A percentile compares a stretch with the other conserved stretches of the same genome.
These are phyloP conservation scores for Ogataea allantospora DNA, from an alignment of 805 yeast species.

Conservation along the genomic window DNA sequence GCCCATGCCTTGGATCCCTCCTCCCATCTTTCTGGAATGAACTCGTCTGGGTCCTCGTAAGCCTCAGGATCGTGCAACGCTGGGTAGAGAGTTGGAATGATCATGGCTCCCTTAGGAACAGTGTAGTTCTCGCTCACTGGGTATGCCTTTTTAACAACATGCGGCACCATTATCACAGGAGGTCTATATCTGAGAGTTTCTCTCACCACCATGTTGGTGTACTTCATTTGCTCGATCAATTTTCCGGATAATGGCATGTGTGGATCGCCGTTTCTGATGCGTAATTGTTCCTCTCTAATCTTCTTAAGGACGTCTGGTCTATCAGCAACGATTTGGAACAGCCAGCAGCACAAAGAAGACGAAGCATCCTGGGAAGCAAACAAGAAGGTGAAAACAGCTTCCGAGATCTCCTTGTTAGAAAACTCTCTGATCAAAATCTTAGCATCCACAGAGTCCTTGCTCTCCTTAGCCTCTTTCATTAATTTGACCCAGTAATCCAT, in stretches of 20 bases:
- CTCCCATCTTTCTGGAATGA: conserved; percentile 94
- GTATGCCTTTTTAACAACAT: conserved; percentile 82
- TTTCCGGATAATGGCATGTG: conserved; percentile 58
- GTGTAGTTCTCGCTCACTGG: conserved; percentile 81
- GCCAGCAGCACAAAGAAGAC: conserved; percentile 96
- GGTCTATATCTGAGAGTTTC: conserved; percentile 95
- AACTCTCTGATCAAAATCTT: conserved; percentile 75
- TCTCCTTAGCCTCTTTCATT: conserved; percentile 70
- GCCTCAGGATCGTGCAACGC: conserved; percentile 97
- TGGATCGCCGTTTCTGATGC: conserved; percentile 78
- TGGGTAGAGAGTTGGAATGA: conserved; percentile 93
- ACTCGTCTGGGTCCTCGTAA: conserved; percentile 90
- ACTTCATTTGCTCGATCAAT: conserved; percentile 80
- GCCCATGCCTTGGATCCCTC: conserved; percentile 72
- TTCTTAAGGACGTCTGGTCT: conserved; percentile 87
- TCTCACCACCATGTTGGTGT: conserved; percentile 86
- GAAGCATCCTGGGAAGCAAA: conserved; percentile 99
- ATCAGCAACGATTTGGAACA: conserved; percentile 94
- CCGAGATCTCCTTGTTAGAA: conserved; percentile 87
- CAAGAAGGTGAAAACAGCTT: conserved; percentile 92
- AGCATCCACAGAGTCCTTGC: conserved; percentile 46
- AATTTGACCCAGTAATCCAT: conserved; percentile 93
- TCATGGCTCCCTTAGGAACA: conserved; percentile 96
- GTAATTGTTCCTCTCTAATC: conserved; percentile 88
- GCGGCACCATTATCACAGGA: conserved; percentile 97